Conservation (phyloP, 768 basidiomycete genomes). For the Kondoa subrosea region DNA sequence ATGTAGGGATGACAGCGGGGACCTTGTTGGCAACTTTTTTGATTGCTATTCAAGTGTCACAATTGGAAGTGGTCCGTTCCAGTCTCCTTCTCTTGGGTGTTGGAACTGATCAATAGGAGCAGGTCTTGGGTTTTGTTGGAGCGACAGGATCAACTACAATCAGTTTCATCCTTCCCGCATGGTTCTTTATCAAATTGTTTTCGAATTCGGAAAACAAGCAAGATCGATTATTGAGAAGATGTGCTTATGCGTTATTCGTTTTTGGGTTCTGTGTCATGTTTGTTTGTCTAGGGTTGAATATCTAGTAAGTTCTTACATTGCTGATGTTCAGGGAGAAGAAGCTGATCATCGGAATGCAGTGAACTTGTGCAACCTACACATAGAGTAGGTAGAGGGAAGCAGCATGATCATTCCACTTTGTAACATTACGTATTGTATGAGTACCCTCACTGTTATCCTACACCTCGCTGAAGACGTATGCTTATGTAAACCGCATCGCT, state of each 20-base stretch:
- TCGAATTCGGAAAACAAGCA: background rate
- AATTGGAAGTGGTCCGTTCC: conserved; percentile 49
- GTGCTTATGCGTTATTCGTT: background rate
- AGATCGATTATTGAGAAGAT: background rate
- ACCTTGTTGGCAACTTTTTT: conserved; percentile 52
- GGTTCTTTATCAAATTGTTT: conserved; percentile 16
- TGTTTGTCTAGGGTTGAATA: background rate
- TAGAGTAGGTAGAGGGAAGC: background rate
- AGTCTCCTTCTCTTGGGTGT: no score
- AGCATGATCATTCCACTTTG: background rate
- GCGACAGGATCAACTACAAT: conserved; percentile 93
- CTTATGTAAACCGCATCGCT: no score
- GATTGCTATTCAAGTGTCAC: conserved; percentile 60
- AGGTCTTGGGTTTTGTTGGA: conserved; percentile 83
- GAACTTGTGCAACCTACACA: conserved; percentile 1
- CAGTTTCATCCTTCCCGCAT: conserved; percentile 52
- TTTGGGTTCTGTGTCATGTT: conserved; percentile 2
- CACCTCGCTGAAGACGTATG: no score
- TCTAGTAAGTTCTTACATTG: background rate
- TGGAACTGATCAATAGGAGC: no score
- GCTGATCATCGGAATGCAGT: background rate
- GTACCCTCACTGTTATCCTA: no score
- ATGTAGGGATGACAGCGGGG: conserved; percentile 32
- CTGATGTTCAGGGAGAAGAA: background rate
- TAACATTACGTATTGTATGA: background rate